phyloP scores from a whole-genome alignment of 2,329 filamentous ascomycete genomes.

The Chalaropsis thielavioides region DNA sequence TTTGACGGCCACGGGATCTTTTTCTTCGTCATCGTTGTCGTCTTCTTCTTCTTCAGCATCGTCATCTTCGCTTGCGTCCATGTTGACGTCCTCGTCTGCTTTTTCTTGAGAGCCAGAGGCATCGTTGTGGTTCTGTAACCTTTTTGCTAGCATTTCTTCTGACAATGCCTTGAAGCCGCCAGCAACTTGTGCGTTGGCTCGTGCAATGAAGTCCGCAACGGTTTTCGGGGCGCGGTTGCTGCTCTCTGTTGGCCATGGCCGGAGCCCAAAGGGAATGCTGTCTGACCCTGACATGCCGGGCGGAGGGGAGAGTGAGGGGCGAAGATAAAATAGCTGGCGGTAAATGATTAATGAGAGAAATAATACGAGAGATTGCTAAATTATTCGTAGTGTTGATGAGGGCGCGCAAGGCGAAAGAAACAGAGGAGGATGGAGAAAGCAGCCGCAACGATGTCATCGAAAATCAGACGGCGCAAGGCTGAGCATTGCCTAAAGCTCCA shows the following conservation, averaged over 20 bases:
- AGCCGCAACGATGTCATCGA: background rate
- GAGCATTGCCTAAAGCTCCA: background rate
- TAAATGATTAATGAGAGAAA: no score
- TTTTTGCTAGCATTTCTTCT: slow-evolving; percentile 55
- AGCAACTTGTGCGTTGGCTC: slow-evolving; percentile 57
- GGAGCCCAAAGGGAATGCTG: slow-evolving; percentile 16
- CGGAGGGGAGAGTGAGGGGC: no score
- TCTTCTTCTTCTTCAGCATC: slow-evolving; percentile 24
- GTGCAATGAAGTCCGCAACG: slow-evolving; percentile 61
- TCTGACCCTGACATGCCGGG: no score
- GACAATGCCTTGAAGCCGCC: slow-evolving; percentile 71
- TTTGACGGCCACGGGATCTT: slow-evolving; percentile 35
- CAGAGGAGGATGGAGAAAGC: background rate
- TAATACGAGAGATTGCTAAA: background rate
- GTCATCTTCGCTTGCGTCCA: slow-evolving; percentile 27
- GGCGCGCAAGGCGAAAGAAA: background rate
- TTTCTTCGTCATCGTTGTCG: slow-evolving; percentile 28
- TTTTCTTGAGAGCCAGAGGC: slow-evolving; percentile 19
- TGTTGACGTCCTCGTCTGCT: slow-evolving; percentile 33
- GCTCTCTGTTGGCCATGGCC: slow-evolving; percentile 29
- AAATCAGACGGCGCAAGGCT: background rate
- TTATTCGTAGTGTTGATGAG: background rate
- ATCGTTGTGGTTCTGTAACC: slow-evolving; percentile 26
- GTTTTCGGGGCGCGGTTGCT: slow-evolving; percentile 42
- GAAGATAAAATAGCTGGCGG: no score